Percentiles rank a stretch among this genome's conserved stretches.
Evolutionary conservation across 352 stramenopile genomes (phyloP).

Genomic region (Phytopythium ostracodes): DNA sequence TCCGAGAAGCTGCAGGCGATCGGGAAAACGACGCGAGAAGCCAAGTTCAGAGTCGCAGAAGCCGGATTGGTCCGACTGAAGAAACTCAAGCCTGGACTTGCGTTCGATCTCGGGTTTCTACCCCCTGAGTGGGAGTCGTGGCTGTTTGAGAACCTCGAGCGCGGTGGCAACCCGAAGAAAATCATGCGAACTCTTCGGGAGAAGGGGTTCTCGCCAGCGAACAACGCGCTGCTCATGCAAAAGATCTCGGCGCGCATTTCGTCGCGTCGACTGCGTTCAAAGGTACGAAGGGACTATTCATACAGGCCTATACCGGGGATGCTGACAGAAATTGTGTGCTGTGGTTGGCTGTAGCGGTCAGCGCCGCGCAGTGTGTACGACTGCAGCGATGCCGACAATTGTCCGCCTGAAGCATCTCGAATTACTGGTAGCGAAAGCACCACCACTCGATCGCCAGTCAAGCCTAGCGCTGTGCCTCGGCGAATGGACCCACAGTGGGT

Average conservation of each 20-base stretch:
- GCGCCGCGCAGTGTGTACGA: conserved; percentile 43
- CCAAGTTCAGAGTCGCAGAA: conserved; percentile 70
- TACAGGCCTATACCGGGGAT: background rate
- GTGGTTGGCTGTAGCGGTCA: conserved; percentile 23
- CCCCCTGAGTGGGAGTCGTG: conserved; percentile 49
- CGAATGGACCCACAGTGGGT: conserved; percentile 55
- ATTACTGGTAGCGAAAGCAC: background rate
- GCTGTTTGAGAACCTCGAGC: conserved; percentile 65
- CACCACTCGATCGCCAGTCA: conserved; percentile 9
- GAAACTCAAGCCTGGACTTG: conserved; percentile 59
- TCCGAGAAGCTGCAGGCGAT: conserved; percentile 31
- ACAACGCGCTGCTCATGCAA: conserved; percentile 56
- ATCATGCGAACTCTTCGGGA: conserved; percentile 46
- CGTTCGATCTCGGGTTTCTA: conserved; percentile 43
- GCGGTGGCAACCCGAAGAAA: conserved; percentile 35
- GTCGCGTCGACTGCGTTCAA: conserved; percentile 37
- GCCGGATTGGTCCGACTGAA: conserved; percentile 45
- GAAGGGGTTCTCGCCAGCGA: conserved; percentile 57
- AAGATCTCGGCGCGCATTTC: conserved; percentile 51
- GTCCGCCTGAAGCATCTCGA: conserved; percentile 8
- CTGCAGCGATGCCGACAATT: conserved; percentile 7
- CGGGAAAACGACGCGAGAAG: conserved; percentile 57
- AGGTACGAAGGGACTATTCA: conserved; percentile 18
- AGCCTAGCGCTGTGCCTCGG: conserved; percentile 9
- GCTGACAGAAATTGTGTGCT: conserved; percentile 1